phyloP scores from a whole-genome alignment of 2,329 filamentous ascomycete species.

The Byssochlamys sp. region DNA sequence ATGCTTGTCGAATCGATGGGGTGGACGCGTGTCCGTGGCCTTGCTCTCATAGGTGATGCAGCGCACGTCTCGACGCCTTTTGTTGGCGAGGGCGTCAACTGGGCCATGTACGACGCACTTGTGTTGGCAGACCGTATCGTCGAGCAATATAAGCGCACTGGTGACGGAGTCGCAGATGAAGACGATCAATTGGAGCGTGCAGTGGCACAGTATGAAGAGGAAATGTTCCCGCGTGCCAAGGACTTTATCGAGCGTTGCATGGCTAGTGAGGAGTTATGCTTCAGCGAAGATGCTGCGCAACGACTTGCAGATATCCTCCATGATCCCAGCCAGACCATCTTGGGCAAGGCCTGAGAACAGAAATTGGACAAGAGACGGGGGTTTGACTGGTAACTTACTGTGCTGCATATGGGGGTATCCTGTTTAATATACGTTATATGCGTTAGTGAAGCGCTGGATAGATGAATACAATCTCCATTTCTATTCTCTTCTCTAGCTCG shows the following conservation, averaged over 20 bases:
- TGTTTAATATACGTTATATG: too few species aligned
- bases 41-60: slow-evolving; percentile 25
- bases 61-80: slow-evolving; percentile 12
- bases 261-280: neutral
- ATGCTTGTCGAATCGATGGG: neutral
- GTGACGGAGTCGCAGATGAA: neutral
- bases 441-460: too few species aligned
- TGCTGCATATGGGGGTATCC: too few species aligned
- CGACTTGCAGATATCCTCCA: neutral
- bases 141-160: neutral
- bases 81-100: slow-evolving; percentile 13
- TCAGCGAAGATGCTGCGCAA: neutral
- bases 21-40: neutral
- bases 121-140: neutral
- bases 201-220: neutral
- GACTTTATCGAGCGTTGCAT: neutral
- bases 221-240: neutral
- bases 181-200: neutral
- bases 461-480: too few species aligned
- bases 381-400: too few species aligned
- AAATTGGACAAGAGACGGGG: neutral
- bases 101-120: neutral
- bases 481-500: too few species aligned
- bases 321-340: neutral
- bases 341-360: neutral